Conservation (phyloP, 768 basidiomycete species). For the Pilatotrama ljubarskyi region DNA sequence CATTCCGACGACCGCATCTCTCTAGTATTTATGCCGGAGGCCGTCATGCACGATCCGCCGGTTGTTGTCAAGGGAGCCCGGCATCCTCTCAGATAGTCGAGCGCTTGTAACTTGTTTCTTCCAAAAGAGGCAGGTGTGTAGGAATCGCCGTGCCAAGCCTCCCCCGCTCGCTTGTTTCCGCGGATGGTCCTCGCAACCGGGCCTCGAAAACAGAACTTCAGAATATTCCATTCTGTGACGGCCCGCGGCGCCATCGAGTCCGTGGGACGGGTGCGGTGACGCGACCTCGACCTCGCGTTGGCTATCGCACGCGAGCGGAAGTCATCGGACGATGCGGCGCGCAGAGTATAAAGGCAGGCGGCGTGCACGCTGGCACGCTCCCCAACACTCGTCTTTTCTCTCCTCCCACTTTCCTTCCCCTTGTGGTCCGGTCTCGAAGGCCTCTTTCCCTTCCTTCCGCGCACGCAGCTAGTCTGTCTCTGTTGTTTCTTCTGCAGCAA, state of each 20-base stretch:
- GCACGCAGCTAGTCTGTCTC: slow-evolving; percentile 23
- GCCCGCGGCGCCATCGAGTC: background rate
- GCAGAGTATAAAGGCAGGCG: slow-evolving; percentile 1
- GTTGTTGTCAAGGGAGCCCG: slow-evolving; percentile 8
- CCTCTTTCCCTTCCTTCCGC: slow-evolving; percentile 19
- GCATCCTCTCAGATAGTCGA: background rate
- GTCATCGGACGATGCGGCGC: background rate
- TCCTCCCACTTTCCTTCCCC: slow-evolving; percentile 22
- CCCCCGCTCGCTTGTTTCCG: slow-evolving; percentile 1
- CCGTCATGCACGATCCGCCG: slow-evolving; percentile 1
- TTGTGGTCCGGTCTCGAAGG: slow-evolving; percentile 24
- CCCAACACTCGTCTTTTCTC: slow-evolving; percentile 16
- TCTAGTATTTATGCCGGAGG: background rate
- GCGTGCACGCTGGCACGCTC: background rate
- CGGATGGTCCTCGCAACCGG: slow-evolving; percentile 3
- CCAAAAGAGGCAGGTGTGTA: slow-evolving; percentile 1
- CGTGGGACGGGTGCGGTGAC: background rate
- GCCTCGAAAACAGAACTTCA: slow-evolving; percentile 14
- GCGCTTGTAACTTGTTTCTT: background rate
- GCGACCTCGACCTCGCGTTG: background rate
- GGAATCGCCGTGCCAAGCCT: slow-evolving; percentile 1
- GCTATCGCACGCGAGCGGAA: background rate
- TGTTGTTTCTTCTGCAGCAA: slow-evolving; percentile 22
- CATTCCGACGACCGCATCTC: background rate
- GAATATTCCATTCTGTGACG: background rate